Conservation (phyloP, 257 asterid genomes). For the Perilla frutescens region DNA sequence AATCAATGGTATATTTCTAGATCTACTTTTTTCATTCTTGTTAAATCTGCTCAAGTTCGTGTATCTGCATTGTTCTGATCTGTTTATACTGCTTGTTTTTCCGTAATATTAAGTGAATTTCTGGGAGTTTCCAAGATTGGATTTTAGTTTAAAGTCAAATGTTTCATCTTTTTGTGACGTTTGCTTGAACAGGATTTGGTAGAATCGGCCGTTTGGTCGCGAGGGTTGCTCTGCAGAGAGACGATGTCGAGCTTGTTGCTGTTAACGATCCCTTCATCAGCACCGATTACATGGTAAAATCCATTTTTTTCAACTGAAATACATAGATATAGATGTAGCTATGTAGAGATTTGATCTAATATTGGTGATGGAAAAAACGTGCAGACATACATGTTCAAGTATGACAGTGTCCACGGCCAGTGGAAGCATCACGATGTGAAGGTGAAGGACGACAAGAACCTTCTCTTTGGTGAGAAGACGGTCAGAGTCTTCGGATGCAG, state of each 20-base stretch:
- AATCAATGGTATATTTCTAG: constrained; percentile 54
- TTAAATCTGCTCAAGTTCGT: background rate
- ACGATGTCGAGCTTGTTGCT: constrained; percentile 82
- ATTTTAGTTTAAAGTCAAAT: no score
- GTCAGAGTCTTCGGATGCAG: constrained; percentile 59
- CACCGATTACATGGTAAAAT: constrained; percentile 76
- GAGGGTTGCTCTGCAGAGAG: constrained; percentile 72
- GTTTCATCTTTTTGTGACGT: background rate
- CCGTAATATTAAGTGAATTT: background rate
- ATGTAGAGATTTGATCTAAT: constrained; percentile 24
- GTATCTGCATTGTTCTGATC: constrained; percentile 16
- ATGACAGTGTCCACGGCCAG: constrained; percentile 78
- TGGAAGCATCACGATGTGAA: constrained; percentile 83
- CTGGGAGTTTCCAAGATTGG: background rate
- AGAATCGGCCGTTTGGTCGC: constrained; percentile 87
- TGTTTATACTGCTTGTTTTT: background rate
- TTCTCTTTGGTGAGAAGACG: constrained; percentile 70
- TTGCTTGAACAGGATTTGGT: constrained; percentile 60
- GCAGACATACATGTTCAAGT: constrained; percentile 90
- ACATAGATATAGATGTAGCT: background rate
- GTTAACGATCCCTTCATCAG: constrained; percentile 82
- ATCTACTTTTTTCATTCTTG: background rate
- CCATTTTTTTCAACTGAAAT: background rate
- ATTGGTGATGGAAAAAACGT: background rate
- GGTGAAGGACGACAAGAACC: constrained; percentile 77